Evolutionary conservation across 768 basidiomycete genomes (phyloP).

Genomic region (Phlebiopsis gigantea): DNA sequence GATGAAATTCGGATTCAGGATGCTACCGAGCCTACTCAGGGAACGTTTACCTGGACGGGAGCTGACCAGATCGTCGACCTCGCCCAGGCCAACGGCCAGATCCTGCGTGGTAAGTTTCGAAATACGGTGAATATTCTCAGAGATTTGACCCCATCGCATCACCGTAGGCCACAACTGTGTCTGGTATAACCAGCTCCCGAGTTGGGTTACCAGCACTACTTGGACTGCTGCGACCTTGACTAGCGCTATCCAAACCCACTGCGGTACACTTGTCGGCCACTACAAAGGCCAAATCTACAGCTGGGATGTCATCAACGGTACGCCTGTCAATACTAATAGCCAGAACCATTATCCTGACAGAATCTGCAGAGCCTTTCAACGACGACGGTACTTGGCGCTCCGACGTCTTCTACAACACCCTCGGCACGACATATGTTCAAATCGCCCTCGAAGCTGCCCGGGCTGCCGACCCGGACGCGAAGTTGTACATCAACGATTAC

Average conservation of each 20-base stretch:
- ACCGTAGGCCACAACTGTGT: conserved; percentile 32
- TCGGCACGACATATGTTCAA: conserved; percentile 43
- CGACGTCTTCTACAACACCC: conserved; percentile 49
- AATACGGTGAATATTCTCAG: not conserved
- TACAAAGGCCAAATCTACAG: conserved; percentile 50
- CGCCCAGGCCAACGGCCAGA: conserved; percentile 41
- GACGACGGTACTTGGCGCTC: conserved; percentile 52
- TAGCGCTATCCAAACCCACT: conserved; percentile 43
- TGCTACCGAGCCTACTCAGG: conserved; percentile 45
- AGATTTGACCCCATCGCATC: not conserved
- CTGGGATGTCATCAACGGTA: conserved; percentile 50
- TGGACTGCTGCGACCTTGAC: conserved; percentile 39
- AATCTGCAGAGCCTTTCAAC: conserved; percentile 40
- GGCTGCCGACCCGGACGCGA: conserved; percentile 47
- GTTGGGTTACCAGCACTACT: conserved; percentile 40
- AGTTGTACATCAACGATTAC: conserved; percentile 47
- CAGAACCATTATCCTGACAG: not conserved
- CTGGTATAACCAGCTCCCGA: conserved; percentile 48
- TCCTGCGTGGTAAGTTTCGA: conserved; percentile 35
- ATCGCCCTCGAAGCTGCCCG: conserved; percentile 47
- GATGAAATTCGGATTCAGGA: too few species aligned
- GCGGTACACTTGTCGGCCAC: conserved; percentile 43
- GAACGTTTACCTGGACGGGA: conserved; percentile 39
- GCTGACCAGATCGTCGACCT: conserved; percentile 42
- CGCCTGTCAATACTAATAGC: not conserved